Evolutionary conservation across 305 asterid genomes (phyloP).

Genomic region (Fraxinus nigra): DNA sequence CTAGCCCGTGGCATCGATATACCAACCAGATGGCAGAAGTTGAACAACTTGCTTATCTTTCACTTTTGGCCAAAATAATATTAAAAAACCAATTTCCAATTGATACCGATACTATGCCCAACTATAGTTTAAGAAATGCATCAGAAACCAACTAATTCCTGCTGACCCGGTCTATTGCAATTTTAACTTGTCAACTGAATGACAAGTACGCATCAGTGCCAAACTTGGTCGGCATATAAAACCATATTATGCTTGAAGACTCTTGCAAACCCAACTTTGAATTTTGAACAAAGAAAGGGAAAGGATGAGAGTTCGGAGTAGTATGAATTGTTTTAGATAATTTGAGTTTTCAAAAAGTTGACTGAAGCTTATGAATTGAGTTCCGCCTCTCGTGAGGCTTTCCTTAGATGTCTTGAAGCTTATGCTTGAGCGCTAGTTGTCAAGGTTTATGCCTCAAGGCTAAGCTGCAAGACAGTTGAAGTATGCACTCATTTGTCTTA

Average conservation of each 20-base stretch:
- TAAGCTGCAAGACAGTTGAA: not conserved
- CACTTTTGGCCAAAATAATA: constrained; percentile 1
- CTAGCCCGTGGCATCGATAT: constrained; percentile 7
- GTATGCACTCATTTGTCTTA: not conserved
- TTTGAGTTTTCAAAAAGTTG: not conserved
- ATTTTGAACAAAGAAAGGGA: constrained; percentile 3
- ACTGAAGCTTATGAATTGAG: not conserved
- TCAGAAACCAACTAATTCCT: not conserved
- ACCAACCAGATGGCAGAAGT: constrained; percentile 8
- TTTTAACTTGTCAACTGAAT: constrained; percentile 8
- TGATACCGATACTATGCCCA: not conserved
- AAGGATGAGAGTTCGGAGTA: not conserved
- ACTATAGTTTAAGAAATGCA: not conserved
- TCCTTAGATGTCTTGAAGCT: not conserved
- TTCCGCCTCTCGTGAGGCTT: not conserved
- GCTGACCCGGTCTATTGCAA: not conserved
- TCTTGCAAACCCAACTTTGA: not conserved
- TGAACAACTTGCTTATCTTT: not conserved
- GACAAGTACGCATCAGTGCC: not conserved
- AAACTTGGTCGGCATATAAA: not conserved
- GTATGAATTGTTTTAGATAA: not conserved
- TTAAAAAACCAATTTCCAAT: not conserved
- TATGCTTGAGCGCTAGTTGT: not conserved
- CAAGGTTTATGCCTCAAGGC: not conserved
- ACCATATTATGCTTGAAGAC: constrained; percentile 16